Base-by-base conservation (phyloP, 2,329 filamentous ascomycete genomes). In the Clonostachys chloroleuca region DNA sequence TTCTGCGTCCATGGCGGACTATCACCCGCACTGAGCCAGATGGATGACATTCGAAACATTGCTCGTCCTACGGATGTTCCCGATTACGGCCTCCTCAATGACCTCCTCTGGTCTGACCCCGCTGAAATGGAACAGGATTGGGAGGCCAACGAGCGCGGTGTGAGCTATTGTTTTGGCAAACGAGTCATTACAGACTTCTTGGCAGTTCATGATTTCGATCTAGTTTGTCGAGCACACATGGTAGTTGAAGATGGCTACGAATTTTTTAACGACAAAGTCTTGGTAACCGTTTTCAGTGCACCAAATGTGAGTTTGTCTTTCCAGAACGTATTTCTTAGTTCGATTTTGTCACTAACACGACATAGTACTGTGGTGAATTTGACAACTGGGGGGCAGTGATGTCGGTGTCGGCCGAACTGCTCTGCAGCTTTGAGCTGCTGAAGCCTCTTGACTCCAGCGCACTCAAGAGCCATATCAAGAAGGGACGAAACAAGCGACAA, bases 311-410 rank as follows among this genome's bases (percentile, higher is more conserved):
- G 89, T 79, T 35, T n/a, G n/a, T 33, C 12, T 43, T 14, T 36
- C 42, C 13, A 5, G 4, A 20, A 9, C 10, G 20, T 24, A 46
- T 34, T 33, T 17, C 7, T 2, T n/a, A 49, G 6, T 18, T 33
- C 13, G 12, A 12, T 20, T 24, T 30, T 42, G 40, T 48, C 51
- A 48, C 63, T 69, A 57, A 66, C 57, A 16, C n/a, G 34, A 39
- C 35, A 36, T 54, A 95, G 89, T 97, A 99, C 62, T 99, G 94
- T 59, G 94, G 94, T 55, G 94, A 99, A 67, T 99, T 99, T 56
- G 94, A 99, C 64, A 99, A 99, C 54, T 97, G 94, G 90, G 94
- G 94, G 17, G 94, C 94, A 13, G 92, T 97, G 55, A 99, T 99
- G 94, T 96, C 92, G 3, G 94, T 99, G 18, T 96, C 91, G 2